A percentile compares a stretch with the other conserved stretches of the same genome.
Evolutionary conservation across 192 early-diverging fungal genomes (phyloP).

Genomic region (Coemansia sp.): DNA sequence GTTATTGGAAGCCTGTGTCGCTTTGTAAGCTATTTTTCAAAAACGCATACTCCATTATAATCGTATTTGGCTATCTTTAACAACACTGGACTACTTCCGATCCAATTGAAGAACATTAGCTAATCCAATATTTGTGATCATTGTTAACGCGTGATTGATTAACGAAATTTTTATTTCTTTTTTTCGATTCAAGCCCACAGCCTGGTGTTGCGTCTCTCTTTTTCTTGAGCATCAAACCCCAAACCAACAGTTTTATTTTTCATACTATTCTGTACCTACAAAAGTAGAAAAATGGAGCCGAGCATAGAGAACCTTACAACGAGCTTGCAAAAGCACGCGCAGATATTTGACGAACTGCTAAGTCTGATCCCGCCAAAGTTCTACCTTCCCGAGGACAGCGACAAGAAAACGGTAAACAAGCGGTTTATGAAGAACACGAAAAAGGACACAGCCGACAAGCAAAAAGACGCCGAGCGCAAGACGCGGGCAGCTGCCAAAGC

Average conservation of each 20-base stretch:
- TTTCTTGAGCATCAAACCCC: background rate
- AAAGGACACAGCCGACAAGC: conserved; percentile 83
- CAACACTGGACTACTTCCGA: too few species aligned
- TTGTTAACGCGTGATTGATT: background rate
- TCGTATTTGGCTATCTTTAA: too few species aligned
- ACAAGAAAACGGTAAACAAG: conserved; percentile 56
- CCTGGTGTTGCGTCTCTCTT: background rate
- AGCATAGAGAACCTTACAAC: conserved; percentile 50
- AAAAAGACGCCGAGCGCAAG: conserved; percentile 85
- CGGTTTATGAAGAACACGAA: conserved; percentile 76
- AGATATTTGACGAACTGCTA: conserved; percentile 73
- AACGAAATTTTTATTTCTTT: background rate
- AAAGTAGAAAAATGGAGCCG: conserved; percentile 14
- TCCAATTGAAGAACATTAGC: too few species aligned
- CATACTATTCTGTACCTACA: background rate
- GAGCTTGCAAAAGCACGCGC: conserved; percentile 64
- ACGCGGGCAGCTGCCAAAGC: conserved; percentile 45
- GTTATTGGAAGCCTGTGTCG: too few species aligned
- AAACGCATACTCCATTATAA: too few species aligned
- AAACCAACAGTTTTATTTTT: background rate
- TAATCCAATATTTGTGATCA: too few species aligned
- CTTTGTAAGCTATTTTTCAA: too few species aligned
- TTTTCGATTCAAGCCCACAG: background rate
- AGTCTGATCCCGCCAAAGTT: conserved; percentile 82
- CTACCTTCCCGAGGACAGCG: conserved; percentile 66